These are phyloP conservation scores for Fraxinus cuspidata DNA, from an alignment of 257 asterid species.

Conservation along the genomic window DNA sequence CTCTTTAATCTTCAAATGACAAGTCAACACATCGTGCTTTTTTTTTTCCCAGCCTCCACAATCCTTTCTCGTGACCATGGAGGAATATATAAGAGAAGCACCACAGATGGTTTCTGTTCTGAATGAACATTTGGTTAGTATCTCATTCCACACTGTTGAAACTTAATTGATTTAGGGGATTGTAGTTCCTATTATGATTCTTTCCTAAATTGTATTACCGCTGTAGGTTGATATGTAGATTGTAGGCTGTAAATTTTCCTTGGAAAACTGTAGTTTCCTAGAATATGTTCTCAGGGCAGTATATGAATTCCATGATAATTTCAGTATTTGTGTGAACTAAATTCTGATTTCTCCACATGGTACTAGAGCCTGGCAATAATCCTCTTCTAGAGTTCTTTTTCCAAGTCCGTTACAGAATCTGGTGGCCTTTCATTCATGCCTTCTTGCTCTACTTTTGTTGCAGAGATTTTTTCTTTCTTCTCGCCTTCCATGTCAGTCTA, in stretches of 20 bases:
- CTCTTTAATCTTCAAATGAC: conserved; percentile 18
- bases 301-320: background rate
- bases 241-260: background rate
- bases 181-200: background rate
- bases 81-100: conserved; percentile 68
- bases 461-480: background rate
- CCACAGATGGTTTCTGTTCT: conserved; percentile 63
- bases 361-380: background rate
- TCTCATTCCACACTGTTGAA: background rate
- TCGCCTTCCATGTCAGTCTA: background rate
- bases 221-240: background rate
- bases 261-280: background rate
- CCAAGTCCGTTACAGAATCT: background rate
- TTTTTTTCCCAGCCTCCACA: conserved; percentile 54
- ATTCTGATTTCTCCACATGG: background rate
- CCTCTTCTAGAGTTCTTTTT: background rate
- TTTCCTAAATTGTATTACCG: background rate
- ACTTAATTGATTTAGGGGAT: background rate
- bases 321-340: background rate
- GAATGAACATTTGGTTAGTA: conserved; percentile 51
- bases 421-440: background rate
- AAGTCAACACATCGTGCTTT: background rate
- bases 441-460: background rate
- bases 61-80: conserved; percentile 66
- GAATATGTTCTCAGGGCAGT: background rate